phyloP scores from a whole-genome alignment of 768 basidiomycete genomes.

The Podaxis sp. region DNA sequence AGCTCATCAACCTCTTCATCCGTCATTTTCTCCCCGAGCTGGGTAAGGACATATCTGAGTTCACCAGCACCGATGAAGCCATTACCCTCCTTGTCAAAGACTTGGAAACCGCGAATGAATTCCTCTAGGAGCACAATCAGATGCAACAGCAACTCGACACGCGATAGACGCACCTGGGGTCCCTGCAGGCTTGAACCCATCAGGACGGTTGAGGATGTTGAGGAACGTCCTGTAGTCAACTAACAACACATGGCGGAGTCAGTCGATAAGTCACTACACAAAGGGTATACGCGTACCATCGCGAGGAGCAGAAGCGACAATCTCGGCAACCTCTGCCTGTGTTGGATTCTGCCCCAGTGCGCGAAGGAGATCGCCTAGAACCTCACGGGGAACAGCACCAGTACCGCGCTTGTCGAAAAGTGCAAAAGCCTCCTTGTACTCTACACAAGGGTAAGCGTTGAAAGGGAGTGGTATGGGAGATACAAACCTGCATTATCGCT shows the following conservation, averaged over 20 bases:
- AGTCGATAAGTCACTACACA: constrained; percentile 8
- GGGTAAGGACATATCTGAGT: constrained; percentile 90
- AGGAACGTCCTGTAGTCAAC: constrained; percentile 95
- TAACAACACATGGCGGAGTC: constrained; percentile 25
- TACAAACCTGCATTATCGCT: constrained; percentile 23
- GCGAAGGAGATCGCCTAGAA: constrained; percentile 88
- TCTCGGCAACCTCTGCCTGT: constrained; percentile 91
- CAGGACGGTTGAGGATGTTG: constrained; percentile 88
- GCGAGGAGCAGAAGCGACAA: constrained; percentile 68
- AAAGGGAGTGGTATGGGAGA: constrained; percentile 2
- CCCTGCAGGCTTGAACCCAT: constrained; percentile 96
- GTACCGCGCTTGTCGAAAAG: constrained; percentile 97
- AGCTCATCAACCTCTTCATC: constrained; percentile 98
- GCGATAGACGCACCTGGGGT: constrained; percentile 71
- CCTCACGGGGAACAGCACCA: constrained; percentile 84
- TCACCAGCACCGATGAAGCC: constrained; percentile 92
- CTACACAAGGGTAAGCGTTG: constrained; percentile 37
- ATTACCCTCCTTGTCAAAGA: constrained; percentile 95
- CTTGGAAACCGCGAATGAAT: constrained; percentile 98
- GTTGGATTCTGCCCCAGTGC: constrained; percentile 99
- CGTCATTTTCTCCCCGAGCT: constrained; percentile 97
- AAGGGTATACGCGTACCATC: constrained; percentile 53
- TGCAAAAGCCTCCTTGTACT: constrained; percentile 97
- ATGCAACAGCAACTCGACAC: neutral
- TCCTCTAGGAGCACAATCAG: constrained; percentile 56